These are phyloP conservation scores for Harringtonia lauricola DNA, from an alignment of 2,329 filamentous ascomycete genomes.

Conservation along the genomic window DNA sequence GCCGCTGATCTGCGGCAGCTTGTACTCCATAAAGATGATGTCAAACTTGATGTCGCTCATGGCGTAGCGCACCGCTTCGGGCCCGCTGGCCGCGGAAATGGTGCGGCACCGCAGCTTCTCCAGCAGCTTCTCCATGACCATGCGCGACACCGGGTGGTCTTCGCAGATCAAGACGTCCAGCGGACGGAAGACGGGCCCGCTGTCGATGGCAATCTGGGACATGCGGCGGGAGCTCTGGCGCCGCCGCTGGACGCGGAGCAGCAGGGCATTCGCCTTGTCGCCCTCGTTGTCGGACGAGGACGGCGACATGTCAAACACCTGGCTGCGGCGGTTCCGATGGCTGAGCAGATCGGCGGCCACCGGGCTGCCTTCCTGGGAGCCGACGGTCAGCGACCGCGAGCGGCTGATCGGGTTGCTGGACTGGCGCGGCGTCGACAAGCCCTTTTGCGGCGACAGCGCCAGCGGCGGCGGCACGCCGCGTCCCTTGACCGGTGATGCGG, in stretches of 20 bases:
- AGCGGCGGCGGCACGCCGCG: conserved; percentile 37
- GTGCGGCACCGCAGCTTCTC: conserved; percentile 93
- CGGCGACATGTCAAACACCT: conserved; percentile 91
- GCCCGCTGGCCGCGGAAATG: conserved; percentile 80
- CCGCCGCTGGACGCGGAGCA: conserved; percentile 83
- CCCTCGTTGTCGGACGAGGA: conserved; percentile 97
- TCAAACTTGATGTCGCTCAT: conserved; percentile 98
- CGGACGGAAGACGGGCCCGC: conserved; percentile 75
- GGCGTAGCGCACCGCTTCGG: conserved; percentile 85
- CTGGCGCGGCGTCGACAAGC: conserved; percentile 48
- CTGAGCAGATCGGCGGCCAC: conserved; percentile 57
- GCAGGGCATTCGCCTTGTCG: conserved; percentile 64
- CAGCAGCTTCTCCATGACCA: conserved; percentile 97
- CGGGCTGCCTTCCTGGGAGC: conserved; percentile 83
- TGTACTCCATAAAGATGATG: conserved; percentile 97
- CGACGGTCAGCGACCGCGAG: conserved; percentile 81
- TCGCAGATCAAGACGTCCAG: conserved; percentile 94
- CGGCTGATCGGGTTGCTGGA: conserved; percentile 52
- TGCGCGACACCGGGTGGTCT: conserved; percentile 88
- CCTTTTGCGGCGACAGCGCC: conserved; percentile 53
- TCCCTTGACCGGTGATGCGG: conserved; percentile 39
- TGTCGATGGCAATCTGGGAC: conserved; percentile 74
- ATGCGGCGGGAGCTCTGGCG: conserved; percentile 92
- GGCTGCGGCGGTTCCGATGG: conserved; percentile 84
- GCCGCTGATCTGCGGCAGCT: conserved; percentile 87